Evolutionary conservation across 1,284 basidiomycete species (phyloP).

Genomic region (Irpex lacteus): DNA sequence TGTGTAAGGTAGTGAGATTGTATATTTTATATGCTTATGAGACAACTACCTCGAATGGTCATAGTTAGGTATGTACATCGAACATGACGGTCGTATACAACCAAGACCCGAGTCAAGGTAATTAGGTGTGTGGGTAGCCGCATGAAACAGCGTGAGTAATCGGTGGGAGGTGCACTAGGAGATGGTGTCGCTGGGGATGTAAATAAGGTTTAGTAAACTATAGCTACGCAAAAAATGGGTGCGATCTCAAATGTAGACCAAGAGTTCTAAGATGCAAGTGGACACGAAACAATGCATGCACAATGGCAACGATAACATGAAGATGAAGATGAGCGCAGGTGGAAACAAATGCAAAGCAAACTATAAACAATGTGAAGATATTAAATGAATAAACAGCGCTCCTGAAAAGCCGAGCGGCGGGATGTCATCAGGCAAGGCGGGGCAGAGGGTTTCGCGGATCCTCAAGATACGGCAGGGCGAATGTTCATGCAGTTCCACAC

Average conservation of each 20-base stretch:
- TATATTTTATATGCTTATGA: not conserved
- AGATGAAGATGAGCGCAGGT: not conserved
- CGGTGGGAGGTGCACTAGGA: not conserved
- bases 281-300: not conserved
- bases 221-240: not conserved
- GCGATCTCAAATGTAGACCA: not conserved
- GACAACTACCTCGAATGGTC: not conserved
- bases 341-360: slow-evolving; percentile 2
- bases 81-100: not conserved
- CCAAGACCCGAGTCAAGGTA: not conserved
- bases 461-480: not conserved
- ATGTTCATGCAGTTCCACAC: not conserved
- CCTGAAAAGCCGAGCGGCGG: not conserved
- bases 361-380: not conserved
- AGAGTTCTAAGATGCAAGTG: slow-evolving; percentile 2
- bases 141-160: not conserved
- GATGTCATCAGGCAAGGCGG: not conserved
- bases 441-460: slow-evolving; percentile 2
- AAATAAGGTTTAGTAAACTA: not conserved
- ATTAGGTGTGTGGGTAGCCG: not conserved
- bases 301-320: not conserved
- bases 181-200: slow-evolving; percentile 3
- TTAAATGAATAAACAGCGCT: not conserved
- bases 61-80: not conserved
- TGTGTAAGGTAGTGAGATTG: not conserved